A percentile compares a stretch with the other conserved stretches of the same genome.
Conservation (phyloP, 2,329 filamentous ascomycete species). For the Thelonectria rubi region DNA sequence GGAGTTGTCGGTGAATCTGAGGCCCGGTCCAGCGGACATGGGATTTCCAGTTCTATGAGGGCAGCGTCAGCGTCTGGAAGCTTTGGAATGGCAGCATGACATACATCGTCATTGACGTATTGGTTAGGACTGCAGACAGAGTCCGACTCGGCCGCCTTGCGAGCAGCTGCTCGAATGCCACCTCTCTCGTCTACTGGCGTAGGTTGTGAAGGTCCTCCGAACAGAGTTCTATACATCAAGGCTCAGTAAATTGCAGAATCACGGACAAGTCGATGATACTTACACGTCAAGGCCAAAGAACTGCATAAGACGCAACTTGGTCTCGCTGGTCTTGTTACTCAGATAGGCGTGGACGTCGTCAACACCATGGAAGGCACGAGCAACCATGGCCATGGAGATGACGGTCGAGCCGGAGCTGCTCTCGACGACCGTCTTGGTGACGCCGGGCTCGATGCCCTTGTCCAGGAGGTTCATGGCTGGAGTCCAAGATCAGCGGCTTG, state of each 20-base stretch:
- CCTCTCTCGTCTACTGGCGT: constrained; percentile 46
- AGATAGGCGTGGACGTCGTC: constrained; percentile 54
- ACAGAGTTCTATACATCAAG: constrained; percentile 38
- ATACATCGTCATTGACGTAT: constrained; percentile 47
- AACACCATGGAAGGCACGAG: constrained; percentile 50
- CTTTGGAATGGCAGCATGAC: neutral
- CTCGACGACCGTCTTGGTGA: constrained; percentile 65
- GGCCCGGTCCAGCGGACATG: constrained; percentile 68
- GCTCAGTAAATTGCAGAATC: constrained; percentile 8
- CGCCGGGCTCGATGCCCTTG: constrained; percentile 53
- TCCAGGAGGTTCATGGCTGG: constrained; percentile 58
- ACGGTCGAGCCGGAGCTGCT: constrained; percentile 70
- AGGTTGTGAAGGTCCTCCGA: constrained; percentile 48
- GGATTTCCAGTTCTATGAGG: constrained; percentile 58
- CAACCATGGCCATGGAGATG: constrained; percentile 60
- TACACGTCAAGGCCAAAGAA: constrained; percentile 49
- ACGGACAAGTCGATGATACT: constrained; percentile 9
- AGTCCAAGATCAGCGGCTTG: constrained; percentile 25
- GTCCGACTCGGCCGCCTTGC: constrained; percentile 43
- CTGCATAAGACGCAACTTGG: constrained; percentile 46
- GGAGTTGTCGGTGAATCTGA: constrained; percentile 65
- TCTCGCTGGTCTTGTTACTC: constrained; percentile 57
- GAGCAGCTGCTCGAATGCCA: constrained; percentile 44
- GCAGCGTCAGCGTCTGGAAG: neutral
- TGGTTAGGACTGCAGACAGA: constrained; percentile 46